Base-by-base conservation (phyloP, 2,329 filamentous ascomycete species). In the Alternaria arbusti region DNA sequence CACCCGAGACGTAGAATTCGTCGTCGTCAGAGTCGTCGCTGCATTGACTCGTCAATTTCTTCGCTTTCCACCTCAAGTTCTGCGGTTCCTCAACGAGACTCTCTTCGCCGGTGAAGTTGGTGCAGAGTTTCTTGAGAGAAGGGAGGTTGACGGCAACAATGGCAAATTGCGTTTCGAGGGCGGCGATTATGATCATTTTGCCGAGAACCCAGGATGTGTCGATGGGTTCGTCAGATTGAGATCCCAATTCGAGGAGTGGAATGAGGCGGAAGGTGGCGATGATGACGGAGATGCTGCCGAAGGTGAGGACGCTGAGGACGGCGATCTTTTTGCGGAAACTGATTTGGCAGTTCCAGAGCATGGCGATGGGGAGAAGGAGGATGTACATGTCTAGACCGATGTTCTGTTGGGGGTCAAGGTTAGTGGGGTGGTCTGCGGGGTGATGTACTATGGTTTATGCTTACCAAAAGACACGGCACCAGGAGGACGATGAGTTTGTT, bases 91-190 rank as follows among this genome's bases (percentile, higher is more conserved):
- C 49, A 1, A 52, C 49, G 7, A 52, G 17, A 13, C 49, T 52
- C 13, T 52, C 49, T 15, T 36, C 30, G 3, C 36, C 49, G 22
- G 49, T 23, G 49, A 69, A 26, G 25, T 47, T 57, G 23, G 66
- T 72, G 64, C 72, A 79, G 25, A 80, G 72, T 5, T 74, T 74
- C 54, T 78, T 75, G n/a, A 78, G 54, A 3, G 69, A 66, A 0
- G 76, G 77, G 43, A 78, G 67, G 64, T 79, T 79, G 56, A 76
- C 72, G 6, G 78, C 73, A 28, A 79, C 57, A 36, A 79, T 72
- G 20, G 74, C 78, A 15, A 75, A 63, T 52, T 78, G 68, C 43
- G 79, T 70, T 52, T 79, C 76, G 25, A 77, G 54, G 15, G 70
- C 70, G 3, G 77, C 73, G 17, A 79, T 68, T 22, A 79, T 75